Evolutionary conservation across 495 filamentous ascomycete genomes (phyloP).

Genomic region (Pyrenopolyporus hunteri): DNA sequence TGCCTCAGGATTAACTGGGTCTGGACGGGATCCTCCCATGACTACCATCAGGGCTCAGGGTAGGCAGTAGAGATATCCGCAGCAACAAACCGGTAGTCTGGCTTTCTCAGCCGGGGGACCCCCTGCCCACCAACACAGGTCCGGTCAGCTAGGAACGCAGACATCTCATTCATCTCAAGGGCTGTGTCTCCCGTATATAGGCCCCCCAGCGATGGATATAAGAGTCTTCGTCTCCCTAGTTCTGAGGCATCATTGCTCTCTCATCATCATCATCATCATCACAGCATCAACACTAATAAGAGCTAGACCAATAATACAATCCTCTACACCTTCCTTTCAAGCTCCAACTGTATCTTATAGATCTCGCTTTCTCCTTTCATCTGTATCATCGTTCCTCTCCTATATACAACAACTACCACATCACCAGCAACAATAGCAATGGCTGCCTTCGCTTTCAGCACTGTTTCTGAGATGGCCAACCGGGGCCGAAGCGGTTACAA

Average conservation of each 20-base stretch:
- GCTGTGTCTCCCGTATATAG: constrained; percentile 13
- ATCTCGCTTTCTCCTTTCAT: neutral
- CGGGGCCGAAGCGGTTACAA: constrained; percentile 47
- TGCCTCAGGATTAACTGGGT: neutral
- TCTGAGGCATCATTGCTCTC: constrained; percentile 37
- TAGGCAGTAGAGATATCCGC: constrained; percentile 1
- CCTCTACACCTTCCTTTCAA: neutral
- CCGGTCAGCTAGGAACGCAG: constrained; percentile 25
- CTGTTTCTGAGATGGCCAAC: constrained; percentile 17
- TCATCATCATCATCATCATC: no score
- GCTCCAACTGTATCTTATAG: constrained; percentile 10
- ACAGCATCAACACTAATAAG: constrained; percentile 32
- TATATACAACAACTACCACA: constrained; percentile 2
- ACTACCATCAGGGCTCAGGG: constrained; percentile 23
- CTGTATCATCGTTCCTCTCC: constrained; percentile 8
- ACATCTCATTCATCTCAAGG: neutral
- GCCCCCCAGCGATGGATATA: constrained; percentile 40
- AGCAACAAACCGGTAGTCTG: constrained; percentile 23
- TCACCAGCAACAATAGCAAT: constrained; percentile 42
- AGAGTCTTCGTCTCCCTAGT: constrained; percentile 26
- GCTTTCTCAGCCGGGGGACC: constrained; percentile 1
- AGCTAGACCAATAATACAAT: constrained; percentile 10
- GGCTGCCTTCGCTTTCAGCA: constrained; percentile 47
- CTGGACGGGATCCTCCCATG: constrained; percentile 21
- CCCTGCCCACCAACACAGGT: constrained; percentile 17